Percentiles rank a stretch among this genome's conserved stretches.
phyloP scores from a whole-genome alignment of 1,284 basidiomycete genomes.

The Entoloma clypeatum region DNA sequence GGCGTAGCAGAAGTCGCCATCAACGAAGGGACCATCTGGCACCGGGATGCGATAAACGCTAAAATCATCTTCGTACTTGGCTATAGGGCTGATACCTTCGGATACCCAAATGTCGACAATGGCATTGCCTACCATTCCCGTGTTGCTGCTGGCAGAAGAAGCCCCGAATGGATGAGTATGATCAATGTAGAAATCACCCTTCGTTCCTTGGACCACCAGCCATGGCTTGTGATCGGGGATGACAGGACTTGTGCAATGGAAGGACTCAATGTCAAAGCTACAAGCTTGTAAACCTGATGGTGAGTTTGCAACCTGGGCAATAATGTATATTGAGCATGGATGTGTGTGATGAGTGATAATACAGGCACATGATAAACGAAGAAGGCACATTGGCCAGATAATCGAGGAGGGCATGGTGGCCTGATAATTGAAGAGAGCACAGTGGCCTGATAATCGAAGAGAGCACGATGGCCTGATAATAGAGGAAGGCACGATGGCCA shows the following conservation, averaged over 20 bases:
- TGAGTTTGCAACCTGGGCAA: conserved; percentile 22
- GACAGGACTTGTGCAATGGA: conserved; percentile 26
- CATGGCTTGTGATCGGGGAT: conserved; percentile 25
- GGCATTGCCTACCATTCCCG: conserved; percentile 30
- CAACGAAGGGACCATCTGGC: not conserved
- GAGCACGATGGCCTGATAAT: not conserved
- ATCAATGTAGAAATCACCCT: conserved; percentile 26
- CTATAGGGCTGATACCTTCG: conserved; percentile 17
- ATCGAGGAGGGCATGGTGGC: not conserved
- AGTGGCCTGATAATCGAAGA: not conserved
- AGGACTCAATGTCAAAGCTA: conserved; percentile 26
- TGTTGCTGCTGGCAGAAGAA: conserved; percentile 25
- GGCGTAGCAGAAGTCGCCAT: conserved; percentile 10
- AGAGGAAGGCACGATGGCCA: not conserved
- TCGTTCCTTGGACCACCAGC: conserved; percentile 20
- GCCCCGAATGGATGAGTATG: conserved; percentile 27
- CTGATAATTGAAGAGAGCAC: not conserved
- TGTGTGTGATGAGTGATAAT: not conserved
- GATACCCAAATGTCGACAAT: conserved; percentile 26
- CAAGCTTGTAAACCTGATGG: conserved; percentile 24
- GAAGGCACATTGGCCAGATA: too few relatives aligned
- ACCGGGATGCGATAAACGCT: conserved; percentile 19
- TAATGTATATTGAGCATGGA: not conserved
- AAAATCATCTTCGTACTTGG: conserved; percentile 32
- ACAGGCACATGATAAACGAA: too few relatives aligned